Base-by-base conservation (phyloP, 2,329 filamentous ascomycete species). In the Tolypocladium capitatum region DNA sequence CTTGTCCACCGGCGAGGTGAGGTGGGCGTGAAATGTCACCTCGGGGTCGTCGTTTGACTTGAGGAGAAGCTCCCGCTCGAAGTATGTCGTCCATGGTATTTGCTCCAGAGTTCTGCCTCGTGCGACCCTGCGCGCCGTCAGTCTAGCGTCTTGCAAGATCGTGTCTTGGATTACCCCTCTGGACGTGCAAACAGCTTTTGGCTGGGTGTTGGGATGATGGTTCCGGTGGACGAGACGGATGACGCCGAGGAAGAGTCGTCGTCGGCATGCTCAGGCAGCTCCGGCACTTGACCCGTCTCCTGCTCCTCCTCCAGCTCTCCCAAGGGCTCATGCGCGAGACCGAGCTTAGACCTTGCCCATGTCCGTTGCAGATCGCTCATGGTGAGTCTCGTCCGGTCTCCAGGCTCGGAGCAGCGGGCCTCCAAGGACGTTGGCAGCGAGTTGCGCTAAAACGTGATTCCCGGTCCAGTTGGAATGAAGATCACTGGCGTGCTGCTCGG, bases 181-280 rank as follows among this genome's bases (percentile, higher is more conserved):
- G 82, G 80, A 54, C 83, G 75, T 49, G 83, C 83, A 67, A 89
- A 88, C 36, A 89, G 70, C 52, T 82, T 83, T 56, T 83, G 79
- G 55, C 78, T 83, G 7, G 80, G 78, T 5, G 85, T 86, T 1
- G 90, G 88, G 53, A 88, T 83, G 51, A 97, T 76, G n/a, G 91
- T 97, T 27, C 90, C 89, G 4, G 89, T 88, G 1, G 90, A 96
- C 4, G 90, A 94, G 34, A 87, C 83, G n/a, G 89, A 95, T 0
- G 67, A 94, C 14, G 86, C 78, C 9, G 80, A 84, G 1, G 81
- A 86, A 14, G 81, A 85, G 62, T 86, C 83, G 56, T 86, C 76
- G 46, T 70, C 72, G 38, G 65, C 61, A 46, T 69, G 59, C 48
- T 69, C 66, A 8, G 64, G 67, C 47, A 74, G 57, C 53, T 75